Percentiles rank a stretch among this genome's conserved stretches.
Conservation (phyloP, 2,329 filamentous ascomycete genomes). For the Paraphaeosphaeria sporulosa region DNA sequence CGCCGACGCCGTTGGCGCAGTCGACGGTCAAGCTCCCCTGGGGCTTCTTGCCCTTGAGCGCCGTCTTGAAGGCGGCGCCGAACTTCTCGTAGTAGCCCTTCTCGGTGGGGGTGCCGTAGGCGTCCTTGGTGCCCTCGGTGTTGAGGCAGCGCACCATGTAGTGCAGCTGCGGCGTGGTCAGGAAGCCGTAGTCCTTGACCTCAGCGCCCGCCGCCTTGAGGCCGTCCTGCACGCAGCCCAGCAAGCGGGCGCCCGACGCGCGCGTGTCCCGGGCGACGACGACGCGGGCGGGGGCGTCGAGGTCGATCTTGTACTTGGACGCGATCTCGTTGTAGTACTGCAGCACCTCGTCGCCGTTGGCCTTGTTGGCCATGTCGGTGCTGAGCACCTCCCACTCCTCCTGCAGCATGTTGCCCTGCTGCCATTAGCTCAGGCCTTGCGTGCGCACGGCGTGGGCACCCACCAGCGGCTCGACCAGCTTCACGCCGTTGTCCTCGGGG, state of each 20-base stretch:
- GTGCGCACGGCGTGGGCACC: constrained; percentile 20
- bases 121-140: constrained; percentile 83
- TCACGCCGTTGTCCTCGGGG: constrained; percentile 71
- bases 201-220: constrained; percentile 78
- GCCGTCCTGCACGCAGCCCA: constrained; percentile 79
- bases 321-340: constrained; percentile 79
- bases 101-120: constrained; percentile 90
- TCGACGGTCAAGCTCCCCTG: constrained; percentile 82
- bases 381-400: constrained; percentile 89
- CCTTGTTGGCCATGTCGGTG: constrained; percentile 86
- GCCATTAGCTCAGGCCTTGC: constrained; percentile 24
- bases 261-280: constrained; percentile 93
- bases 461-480: constrained; percentile 90
- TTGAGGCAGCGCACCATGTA: constrained; percentile 96
- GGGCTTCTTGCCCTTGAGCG: constrained; percentile 76
- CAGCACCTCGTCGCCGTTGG: constrained; percentile 75
- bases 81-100: constrained; percentile 96
- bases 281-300: constrained; percentile 75
- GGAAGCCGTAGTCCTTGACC: constrained; percentile 83
- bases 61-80: constrained; percentile 80
- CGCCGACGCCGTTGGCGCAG: constrained; percentile 96
- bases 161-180: constrained; percentile 97
- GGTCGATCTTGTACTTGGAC: constrained; percentile 64
- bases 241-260: constrained; percentile 85
- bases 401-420: constrained; percentile 87